Percentiles rank a stretch among this genome's conserved stretches.
Conservation (phyloP, 768 basidiomycete genomes). For the Pleurotus platypus region DNA sequence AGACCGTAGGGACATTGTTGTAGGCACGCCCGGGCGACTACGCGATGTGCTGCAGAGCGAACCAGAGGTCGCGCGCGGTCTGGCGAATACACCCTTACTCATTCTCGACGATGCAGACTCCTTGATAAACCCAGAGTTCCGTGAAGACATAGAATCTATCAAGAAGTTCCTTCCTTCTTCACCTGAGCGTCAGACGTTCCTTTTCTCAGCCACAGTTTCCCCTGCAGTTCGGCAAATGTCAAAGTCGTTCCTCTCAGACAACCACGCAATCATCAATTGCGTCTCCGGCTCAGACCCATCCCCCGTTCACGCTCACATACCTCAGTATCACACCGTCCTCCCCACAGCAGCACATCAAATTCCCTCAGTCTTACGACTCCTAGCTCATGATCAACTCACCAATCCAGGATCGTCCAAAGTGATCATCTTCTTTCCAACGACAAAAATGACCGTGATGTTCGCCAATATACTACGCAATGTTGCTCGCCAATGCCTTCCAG, state of each 20-base stretch:
- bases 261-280: conserved; percentile 73
- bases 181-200: conserved; percentile 77
- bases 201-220: conserved; percentile 89
- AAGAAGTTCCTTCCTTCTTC: conserved; percentile 51
- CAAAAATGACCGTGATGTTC: conserved; percentile 79
- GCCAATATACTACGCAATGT: conserved; percentile 57
- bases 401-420: conserved; percentile 67
- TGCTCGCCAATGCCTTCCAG: conserved; percentile 40
- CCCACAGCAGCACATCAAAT: conserved; percentile 64
- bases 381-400: conserved; percentile 84
- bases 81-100: conserved; percentile 65
- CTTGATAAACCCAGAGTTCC: conserved; percentile 89
- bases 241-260: conserved; percentile 47
- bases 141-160: conserved; percentile 79
- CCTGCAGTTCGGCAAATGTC: conserved; percentile 70
- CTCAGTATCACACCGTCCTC: conserved; percentile 80
- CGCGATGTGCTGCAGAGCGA: conserved; percentile 66
- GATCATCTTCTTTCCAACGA: conserved; percentile 82
- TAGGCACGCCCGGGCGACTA: conserved; percentile 87
- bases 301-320: conserved; percentile 70
- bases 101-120: conserved; percentile 93
- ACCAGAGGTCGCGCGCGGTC: conserved; percentile 45
- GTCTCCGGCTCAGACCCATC: conserved; percentile 50
- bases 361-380: conserved; percentile 71
- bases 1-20: conserved; percentile 74